Evolutionary conservation across 345 rosid genomes (phyloP).

Genomic region (Arabidopsis suecica): DNA sequence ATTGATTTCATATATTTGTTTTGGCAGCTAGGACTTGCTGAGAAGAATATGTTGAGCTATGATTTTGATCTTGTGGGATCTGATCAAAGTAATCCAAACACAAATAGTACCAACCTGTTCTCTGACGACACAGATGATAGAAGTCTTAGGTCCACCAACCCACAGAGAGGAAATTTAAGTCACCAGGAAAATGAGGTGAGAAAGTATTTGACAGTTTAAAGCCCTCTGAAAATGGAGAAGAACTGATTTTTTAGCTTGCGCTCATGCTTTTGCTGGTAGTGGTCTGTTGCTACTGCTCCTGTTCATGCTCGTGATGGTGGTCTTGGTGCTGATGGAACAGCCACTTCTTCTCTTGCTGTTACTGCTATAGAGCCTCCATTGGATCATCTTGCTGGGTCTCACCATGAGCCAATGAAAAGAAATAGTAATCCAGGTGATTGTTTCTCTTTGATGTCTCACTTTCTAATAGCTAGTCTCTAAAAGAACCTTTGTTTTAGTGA

Average conservation of each 20-base stretch:
- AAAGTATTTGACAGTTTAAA: conserved; percentile 37
- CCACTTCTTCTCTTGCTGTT: conserved; percentile 40
- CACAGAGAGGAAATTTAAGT: conserved; percentile 60
- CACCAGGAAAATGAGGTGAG: conserved; percentile 83
- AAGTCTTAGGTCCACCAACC: conserved; percentile 64
- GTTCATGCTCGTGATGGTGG: conserved; percentile 36
- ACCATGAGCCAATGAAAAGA: conserved; percentile 62
- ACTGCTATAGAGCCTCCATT: conserved; percentile 45
- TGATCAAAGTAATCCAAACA: conserved; percentile 94
- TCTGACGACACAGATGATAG: conserved; percentile 97
- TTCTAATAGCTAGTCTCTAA: conserved; percentile 1
- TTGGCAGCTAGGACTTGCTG: conserved; percentile 92
- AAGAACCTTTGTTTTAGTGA: conserved; percentile 9
- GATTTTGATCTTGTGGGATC: conserved; percentile 86
- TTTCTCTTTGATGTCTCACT: conserved; percentile 27
- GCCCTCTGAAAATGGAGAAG: conserved; percentile 9
- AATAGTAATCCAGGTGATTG: conserved; percentile 70
- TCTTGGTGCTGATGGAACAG: conserved; percentile 37
- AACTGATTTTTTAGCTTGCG: conserved; percentile 37
- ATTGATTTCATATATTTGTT: conserved; percentile 33
- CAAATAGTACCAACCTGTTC: conserved; percentile 84
- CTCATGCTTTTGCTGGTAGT: conserved; percentile 41
- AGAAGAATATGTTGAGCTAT: conserved; percentile 85
- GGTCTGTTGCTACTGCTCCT: conserved; percentile 31
- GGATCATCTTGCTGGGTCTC: conserved; percentile 43